Base-by-base conservation (phyloP, 176 grass and related monocot species). In the Lolium perenne region DNA sequence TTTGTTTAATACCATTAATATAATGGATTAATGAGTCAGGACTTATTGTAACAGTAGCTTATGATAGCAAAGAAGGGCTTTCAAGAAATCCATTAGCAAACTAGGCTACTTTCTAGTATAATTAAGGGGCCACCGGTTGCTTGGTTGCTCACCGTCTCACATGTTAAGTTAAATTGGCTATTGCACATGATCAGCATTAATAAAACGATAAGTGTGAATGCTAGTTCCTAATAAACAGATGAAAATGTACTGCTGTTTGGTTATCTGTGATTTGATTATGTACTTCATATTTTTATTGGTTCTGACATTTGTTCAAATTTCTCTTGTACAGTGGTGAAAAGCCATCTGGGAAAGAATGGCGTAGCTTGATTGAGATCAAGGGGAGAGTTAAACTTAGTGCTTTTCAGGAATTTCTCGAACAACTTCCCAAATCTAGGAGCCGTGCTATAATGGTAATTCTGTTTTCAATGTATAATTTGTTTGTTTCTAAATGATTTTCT, bases 381-480 rank as follows among this genome's bases (percentile, higher is more conserved):
- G 97, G 97, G 82, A 95, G 97, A 92, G 97, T 99, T 63, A 94
- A 95, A 71, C 87, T 99, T 77, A 88, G 87, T 74, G 94, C 92
- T 66, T 99, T 99, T 96, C 93, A 99, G 70, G 91, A 92, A 25
- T 99, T 99, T 74, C 82, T 99, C 0, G 91, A 96, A 87, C 92
- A 96, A 23, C 92, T 99, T 84, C 94, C 97, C 68, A 84, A 91
- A 86, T 99, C 97, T 85, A 86, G 90, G 84, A 94, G 92, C 72
- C 94, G 97, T 82, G 94, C 92, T 67, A 88, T 99, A 78, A 99
- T 99, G 97, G 97, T 99, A 96, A 83, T 89, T 76, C 59, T 90
- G 17, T 46, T 82, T 76, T 38, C 6, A 26, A 58, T 82, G n/a
- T 16, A 14, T 78, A 64, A 18, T 78, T 20, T 81, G 25, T 86